These are phyloP conservation scores for Coccinonectria pachysandricola DNA, from an alignment of 2,329 filamentous ascomycete genomes.

Conservation along the genomic window DNA sequence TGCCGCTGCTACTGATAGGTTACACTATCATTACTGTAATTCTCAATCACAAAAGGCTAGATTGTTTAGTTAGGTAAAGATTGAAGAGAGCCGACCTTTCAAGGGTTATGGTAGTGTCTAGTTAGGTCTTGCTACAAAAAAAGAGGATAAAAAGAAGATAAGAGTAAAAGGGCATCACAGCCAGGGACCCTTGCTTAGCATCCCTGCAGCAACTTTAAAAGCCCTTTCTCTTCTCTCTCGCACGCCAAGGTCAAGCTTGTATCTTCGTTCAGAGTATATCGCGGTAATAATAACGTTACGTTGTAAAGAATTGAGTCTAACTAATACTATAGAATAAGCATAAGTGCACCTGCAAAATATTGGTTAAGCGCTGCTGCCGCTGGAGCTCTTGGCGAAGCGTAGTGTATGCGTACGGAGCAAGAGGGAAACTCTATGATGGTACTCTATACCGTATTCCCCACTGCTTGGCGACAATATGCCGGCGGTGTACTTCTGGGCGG, in stretches of 20 bases:
- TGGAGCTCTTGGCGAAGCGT: slow-evolving; percentile 1
- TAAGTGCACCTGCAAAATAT: not conserved
- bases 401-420: not conserved
- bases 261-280: no score
- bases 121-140: not conserved
- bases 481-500: not conserved
- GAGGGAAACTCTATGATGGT: not conserved
- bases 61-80: not conserved
- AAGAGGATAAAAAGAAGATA: not conserved
- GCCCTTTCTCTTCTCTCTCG: not conserved
- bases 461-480: not conserved
- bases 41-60: not conserved
- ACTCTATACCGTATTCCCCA: no score
- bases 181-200: slow-evolving; percentile 1
- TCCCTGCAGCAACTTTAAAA: not conserved
- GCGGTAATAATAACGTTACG: not conserved
- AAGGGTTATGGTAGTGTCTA: not conserved
- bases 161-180: not conserved
- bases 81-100: not conserved
- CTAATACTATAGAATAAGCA: not conserved
- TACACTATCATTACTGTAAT: no score
- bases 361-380: not conserved
- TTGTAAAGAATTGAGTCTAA: not conserved
- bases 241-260: not conserved
- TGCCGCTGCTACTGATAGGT: not conserved